Conservation (phyloP, 2,329 filamentous ascomycete species). For the Ophiosphaerella narmari region DNA sequence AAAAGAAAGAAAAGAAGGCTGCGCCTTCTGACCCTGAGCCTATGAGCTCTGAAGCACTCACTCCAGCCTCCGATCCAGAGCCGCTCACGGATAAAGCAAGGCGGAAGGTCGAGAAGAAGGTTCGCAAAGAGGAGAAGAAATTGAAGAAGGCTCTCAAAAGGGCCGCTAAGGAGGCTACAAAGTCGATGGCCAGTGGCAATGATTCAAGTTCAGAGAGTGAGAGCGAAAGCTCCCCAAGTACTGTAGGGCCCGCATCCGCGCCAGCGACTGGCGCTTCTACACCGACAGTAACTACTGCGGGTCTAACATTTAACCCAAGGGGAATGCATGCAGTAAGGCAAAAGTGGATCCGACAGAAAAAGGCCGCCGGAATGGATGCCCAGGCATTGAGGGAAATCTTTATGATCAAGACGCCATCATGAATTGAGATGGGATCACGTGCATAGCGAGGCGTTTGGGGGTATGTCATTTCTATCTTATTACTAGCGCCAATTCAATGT, state of each 20-base stretch:
- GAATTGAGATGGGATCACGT: slow-evolving; percentile 8
- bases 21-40: slow-evolving; percentile 26
- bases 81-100: slow-evolving; percentile 51
- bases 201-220: slow-evolving; percentile 35
- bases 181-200: slow-evolving; percentile 26
- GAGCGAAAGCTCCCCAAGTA: slow-evolving; percentile 33
- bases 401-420: slow-evolving; percentile 44
- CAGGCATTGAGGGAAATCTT: slow-evolving; percentile 76
- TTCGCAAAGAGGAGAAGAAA: slow-evolving; percentile 51
- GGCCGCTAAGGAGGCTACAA: slow-evolving; percentile 49
- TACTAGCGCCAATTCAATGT: too few relatives aligned
- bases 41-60: slow-evolving; percentile 20
- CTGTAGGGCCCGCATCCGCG: slow-evolving; percentile 10
- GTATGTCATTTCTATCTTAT: too few relatives aligned
- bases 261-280: slow-evolving; percentile 51
- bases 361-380: slow-evolving; percentile 77
- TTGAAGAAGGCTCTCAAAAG: slow-evolving; percentile 56
- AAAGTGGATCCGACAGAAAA: slow-evolving; percentile 87
- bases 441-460: slow-evolving; percentile 42
- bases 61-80: slow-evolving; percentile 22
- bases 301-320: slow-evolving; percentile 47
- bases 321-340: slow-evolving; percentile 76
- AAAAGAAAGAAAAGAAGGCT: slow-evolving; percentile 32
- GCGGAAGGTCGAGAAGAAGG: slow-evolving; percentile 50
- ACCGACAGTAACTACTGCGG: slow-evolving; percentile 53